Evolutionary conservation across 805 yeast species (phyloP), one percentile per base, ranked within the genome.

Genomic region (Metschnikowia borealis): DNA sequence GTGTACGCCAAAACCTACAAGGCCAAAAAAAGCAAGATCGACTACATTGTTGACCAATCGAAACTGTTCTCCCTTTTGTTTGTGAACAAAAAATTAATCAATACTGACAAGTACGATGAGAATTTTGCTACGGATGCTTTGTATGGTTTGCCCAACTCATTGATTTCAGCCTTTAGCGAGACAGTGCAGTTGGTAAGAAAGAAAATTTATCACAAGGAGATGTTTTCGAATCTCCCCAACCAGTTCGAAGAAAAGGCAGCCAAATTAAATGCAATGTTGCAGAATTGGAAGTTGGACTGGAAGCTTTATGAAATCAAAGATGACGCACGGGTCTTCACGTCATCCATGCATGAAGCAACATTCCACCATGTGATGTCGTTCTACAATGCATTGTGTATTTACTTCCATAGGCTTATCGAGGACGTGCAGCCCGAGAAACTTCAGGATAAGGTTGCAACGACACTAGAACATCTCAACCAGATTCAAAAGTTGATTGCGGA

Each of bases 91-190:
- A 71, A 69, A 55, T 62, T 72, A 48, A 70, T 73, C 50, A 74
- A 73, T 50, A 69, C 76, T 29, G 80, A 78, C 57, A 68, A 76
- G 35, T 79, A 79, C 50, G 81, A 79, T 59, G 80, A 81, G 54
- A 74, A 79, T 47, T 74, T 85, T 54, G 83, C 90, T 7, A 84
- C 91, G 1, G 95, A 87, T 64, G 87, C 91, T 0, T 71, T 89
- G 45, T 89, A 87, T 63, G 96, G 96, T 0, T 70, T 89, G 49
- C 96, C 96, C 6, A 88, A 87, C 60, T 85, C 96, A 2, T 70
- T 89, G 39, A 84, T 88, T 49, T 59, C 83, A 20, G 68, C 89
- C 48, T 87, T 89, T 66, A 79, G 86, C 51, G 88, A 85, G 54
- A 83, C 87, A 14, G 89, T 86, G 2, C 81, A 81, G 51, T 63